Base-by-base conservation (phyloP, 176 grass and related monocot genomes). In the Triticum turgidum region DNA sequence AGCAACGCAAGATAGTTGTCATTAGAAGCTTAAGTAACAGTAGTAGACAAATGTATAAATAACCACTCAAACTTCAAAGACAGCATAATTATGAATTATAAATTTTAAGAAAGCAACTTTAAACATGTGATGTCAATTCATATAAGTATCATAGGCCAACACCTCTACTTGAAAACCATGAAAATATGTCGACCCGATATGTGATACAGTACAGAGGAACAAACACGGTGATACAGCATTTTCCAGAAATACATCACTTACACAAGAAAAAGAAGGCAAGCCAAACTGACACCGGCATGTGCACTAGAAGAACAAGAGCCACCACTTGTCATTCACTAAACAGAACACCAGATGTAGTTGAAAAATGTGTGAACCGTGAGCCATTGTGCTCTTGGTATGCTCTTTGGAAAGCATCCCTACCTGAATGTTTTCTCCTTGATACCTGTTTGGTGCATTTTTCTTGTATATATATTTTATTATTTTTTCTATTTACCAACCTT, bases 51-150 rank as follows among this genome's bases (percentile, higher is more conserved):
- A 82, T 79, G 76, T 39, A 41, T 21, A 51, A 41, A 74, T 49
- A 20, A 81, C 2, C 62, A 85, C 45, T 49, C 45, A 49, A 49
- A 49, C 12, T 59, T 27, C 44, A 17, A 25, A 38, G 27, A 47
- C 20, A 65, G 35, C 9, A 66, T 8, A 21, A 49, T 24, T 45
- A 69, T 20, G 18, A n/a, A 61, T 10, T 69, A 7, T 15, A 33
- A 56, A 77, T 14, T 88, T 54, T 54, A 29, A 17, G 9, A 21
- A 18, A 45, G 14, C 51, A 82, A 39, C 9, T 52, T n/a, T 37
- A 87, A 86, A 86, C n/a, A 90, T 79, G 33, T 73, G 73, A 58
- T 52, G 42, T 62, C 5, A 11, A 76, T 63, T 32, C 39, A 65
- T 61, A 51, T 1, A 84, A 76, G 49, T 33, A 75, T 77, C 27